Base-by-base conservation (phyloP, 1,284 basidiomycete species). In the Ceratobasidium sp. region DNA sequence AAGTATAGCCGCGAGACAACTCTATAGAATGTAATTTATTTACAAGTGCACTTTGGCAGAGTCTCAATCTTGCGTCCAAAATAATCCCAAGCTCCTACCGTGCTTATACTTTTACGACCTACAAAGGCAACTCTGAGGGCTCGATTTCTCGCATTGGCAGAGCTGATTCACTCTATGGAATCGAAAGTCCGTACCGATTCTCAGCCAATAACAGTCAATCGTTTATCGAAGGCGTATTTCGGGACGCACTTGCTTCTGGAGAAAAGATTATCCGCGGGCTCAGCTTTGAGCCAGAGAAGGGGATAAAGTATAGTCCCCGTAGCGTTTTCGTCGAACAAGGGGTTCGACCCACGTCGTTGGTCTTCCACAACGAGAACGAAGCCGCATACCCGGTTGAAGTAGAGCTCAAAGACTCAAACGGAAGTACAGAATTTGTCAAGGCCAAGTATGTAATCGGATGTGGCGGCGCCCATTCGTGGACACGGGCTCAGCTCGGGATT, bases 381-480 rank as follows among this genome's bases (percentile, higher is more conserved):
- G 10, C 21, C 8, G 32, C 32, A 2, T 58, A 46, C 32, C 61
- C 61, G 6, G 53, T 70, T 2, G 43, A 28, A 10, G 41, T 57
- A 6, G 28, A 46, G 8, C 41, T 58, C 16, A 28, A 28, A 9
- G 30, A 43, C 10, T 12, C 36, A n/a, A 30, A 46, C 14, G 65
- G 52, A 41, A 18, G 8, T 26, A 28, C 26, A 12, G 53, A 58
- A 14, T 23, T 23, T 2, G 26, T 70, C 14, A 57, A 30, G 30
- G 65, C 65, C 21, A 58, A 70, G 28, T 70, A 58, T 18, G 23
- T 70, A 21, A 45, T 70, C 12, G 65, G 65, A n/a, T 70, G 65
- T 26, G 64, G 57, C 46, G 64, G 72, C 18, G 64, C 64, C 16
- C 64, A 69, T 21, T 69, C 64, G 18, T 69, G 64, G 64, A 57